Percentiles rank a stretch among this genome's conserved stretches.
Evolutionary conservation across 805 yeast species (phyloP).

Genomic region (Candida namnaoensis): DNA sequence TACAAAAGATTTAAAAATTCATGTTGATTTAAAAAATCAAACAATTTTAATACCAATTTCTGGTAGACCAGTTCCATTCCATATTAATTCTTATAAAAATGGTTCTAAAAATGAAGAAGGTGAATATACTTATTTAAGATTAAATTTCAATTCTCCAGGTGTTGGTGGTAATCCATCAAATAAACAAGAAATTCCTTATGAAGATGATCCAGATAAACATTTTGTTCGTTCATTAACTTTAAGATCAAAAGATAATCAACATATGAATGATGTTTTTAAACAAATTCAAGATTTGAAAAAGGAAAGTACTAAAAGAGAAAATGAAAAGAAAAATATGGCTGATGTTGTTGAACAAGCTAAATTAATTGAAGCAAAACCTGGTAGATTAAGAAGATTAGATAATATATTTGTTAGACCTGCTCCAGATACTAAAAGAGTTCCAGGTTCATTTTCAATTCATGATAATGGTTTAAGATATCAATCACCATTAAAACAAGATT

Average conservation of each 20-base stretch:
- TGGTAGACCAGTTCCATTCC: slow-evolving; percentile 98
- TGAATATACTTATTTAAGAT: slow-evolving; percentile 81
- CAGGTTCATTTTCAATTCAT: slow-evolving; percentile 86
- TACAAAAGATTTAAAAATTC: slow-evolving; percentile 77
- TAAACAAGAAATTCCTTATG: slow-evolving; percentile 82
- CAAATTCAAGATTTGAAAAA: slow-evolving; percentile 89
- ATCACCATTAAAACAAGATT: slow-evolving; percentile 77
- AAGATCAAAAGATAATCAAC: slow-evolving; percentile 83
- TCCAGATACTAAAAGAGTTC: slow-evolving; percentile 93
- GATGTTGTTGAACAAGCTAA: slow-evolving; percentile 93
- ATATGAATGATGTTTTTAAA: slow-evolving; percentile 84
- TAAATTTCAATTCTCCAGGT: slow-evolving; percentile 93
- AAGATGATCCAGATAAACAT: slow-evolving; percentile 77
- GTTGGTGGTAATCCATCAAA: slow-evolving; percentile 61
- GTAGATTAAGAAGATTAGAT: slow-evolving; percentile 81
- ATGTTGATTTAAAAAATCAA: slow-evolving; percentile 81
- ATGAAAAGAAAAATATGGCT: slow-evolving; percentile 83
- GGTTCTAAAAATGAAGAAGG: slow-evolving; percentile 97
- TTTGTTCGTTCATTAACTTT: slow-evolving; percentile 82
- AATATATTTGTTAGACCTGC: slow-evolving; percentile 89
- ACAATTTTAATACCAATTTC: slow-evolving; percentile 84
- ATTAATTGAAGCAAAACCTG: slow-evolving; percentile 70
- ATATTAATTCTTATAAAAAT: slow-evolving; percentile 86
- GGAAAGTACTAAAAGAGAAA: slow-evolving; percentile 83
- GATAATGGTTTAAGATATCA: slow-evolving; percentile 95